Base-by-base conservation (phyloP, 2,329 filamentous ascomycete species). In the Hymenoscyphus repandus region DNA sequence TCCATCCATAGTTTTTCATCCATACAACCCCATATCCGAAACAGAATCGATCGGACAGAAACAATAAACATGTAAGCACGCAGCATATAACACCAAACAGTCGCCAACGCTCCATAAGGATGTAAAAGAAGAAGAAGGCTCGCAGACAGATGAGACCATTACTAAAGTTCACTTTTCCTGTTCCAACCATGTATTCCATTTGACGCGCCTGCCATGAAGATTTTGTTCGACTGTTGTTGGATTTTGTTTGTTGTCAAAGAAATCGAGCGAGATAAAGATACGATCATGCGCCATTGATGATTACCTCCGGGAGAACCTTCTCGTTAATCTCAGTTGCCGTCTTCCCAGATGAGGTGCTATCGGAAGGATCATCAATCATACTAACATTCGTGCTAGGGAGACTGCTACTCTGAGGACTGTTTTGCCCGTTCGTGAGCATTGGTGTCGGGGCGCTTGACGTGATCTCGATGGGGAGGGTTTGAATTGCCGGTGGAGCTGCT, bases 391-490 rank as follows among this genome's bases (percentile, higher is more conserved):
- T 79, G 66, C 83, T 88, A 4, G 83, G 79, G 2, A 83, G 74
- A 53, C 78, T 82, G 64, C 74, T 83, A 65, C 80, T 87, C 60
- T 83, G 80, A 1, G 83, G 83, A 56, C 82, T 87, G 63, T 86
- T 86, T 36, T 80, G 79, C 60, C 85, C 84, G 58, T 78, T 84
- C 1, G 83, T 86, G 48, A 88, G 74, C 18, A 76, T 75, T 1
- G 86, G 86, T 1, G 84, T 86, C 7, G 83, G 79, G 0, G 78
- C 76, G 9, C 74, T 72, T 47, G 82, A 76, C 62, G 71, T 68
- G 58, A 74, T 69, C 53, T 74, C 68, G 41, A 75, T 67, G 37
- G 67, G 68, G 6, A 67, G 64, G 9, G 62, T 62, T 49, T 63
- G 64, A 47, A 48, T 50, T 56, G 65, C 58, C 53, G 61, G 52